Base-by-base conservation (phyloP, 169 alveolate genomes). In the Cryptosporidium tyzzeri region DNA sequence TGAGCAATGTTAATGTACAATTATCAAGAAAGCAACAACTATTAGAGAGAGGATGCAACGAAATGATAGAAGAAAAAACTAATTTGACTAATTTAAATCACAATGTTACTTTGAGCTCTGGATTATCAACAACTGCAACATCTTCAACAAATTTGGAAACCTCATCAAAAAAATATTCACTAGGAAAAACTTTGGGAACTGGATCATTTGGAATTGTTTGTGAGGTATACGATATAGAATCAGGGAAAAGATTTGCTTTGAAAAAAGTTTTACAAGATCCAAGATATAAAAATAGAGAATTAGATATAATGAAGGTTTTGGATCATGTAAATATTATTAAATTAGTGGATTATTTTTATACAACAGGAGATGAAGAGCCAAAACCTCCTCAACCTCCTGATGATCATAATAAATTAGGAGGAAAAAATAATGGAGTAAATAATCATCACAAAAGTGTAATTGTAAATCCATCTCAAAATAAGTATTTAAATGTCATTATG, bases 181-280 rank as follows among this genome's bases (percentile, higher is more conserved):
- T 95, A 23, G 99, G 97, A 31, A 94, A 96, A 70, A 96, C 96
- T 29, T 92, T 98, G 29, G 99, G 99, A 4, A 98, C 97, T 69
- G 99, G 99, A 12, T 96, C 99, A 8, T 98, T 98, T 92, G 99
- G 99, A 26, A 98, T 98, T 1, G 99, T 98, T 0, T 97, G 96
- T 71, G 98, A 97, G 89, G 99, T 99, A 8, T 93, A 92, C 37
- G 96, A 96, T 21, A 84, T 94, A 35, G 99, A 97, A 26, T 96
- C 99, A 6, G 98, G 98, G 0, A 98, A 97, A 85, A 93, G 94
- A 14, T 99, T 97, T 1, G 99, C 99, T 10, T 97, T 98, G 37
- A 98, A 98, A 91, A 97, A 97, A 85, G 99, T 98, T 2, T 94
- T 96, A 44, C 98, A 97, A 95, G 98, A 96, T 75, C 97, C 97